Percentiles rank a stretch among this genome's conserved stretches.
phyloP scores from a whole-genome alignment of 495 filamentous ascomycete species.

The Cudoniella acicularis region DNA sequence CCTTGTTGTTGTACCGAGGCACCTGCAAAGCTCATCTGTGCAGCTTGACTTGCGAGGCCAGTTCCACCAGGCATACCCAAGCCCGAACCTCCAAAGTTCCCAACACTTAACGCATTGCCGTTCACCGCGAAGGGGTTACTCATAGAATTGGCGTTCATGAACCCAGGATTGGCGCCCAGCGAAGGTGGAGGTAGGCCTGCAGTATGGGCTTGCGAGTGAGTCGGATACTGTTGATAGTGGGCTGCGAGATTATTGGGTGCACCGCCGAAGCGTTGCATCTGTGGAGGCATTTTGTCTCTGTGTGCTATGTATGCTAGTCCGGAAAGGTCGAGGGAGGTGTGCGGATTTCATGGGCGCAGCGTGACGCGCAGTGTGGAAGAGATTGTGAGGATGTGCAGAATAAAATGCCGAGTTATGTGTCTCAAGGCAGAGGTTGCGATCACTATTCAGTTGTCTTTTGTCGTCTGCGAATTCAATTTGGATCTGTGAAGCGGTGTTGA shows the following conservation, averaged over 20 bases:
- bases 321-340: conserved; percentile 22
- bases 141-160: conserved; percentile 62
- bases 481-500: conserved; percentile 2
- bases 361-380: conserved; percentile 12
- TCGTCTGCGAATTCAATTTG: neutral
- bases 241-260: conserved; percentile 27
- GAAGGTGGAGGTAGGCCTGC: conserved; percentile 58
- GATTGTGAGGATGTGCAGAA: neutral
- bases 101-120: conserved; percentile 53
- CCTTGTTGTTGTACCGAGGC: conserved; percentile 66
- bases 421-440: neutral
- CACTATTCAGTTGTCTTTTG: neutral
- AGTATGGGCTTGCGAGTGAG: conserved; percentile 49
- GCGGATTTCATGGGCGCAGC: conserved; percentile 27
- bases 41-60: conserved; percentile 84
- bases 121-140: conserved; percentile 63
- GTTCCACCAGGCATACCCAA: conserved; percentile 66
- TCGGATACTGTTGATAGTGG: conserved; percentile 47
- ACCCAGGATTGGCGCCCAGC: conserved; percentile 55
- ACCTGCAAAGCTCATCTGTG: conserved; percentile 79
- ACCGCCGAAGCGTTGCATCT: conserved; percentile 49
- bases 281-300: conserved; percentile 44
- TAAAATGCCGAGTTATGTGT: neutral
- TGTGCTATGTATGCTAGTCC: conserved; percentile 22
- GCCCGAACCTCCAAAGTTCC: conserved; percentile 50